A percentile compares a stretch with the other conserved stretches of the same genome.
Conservation (phyloP, 306 rosid genomes). For the Acmispon strigosus region DNA sequence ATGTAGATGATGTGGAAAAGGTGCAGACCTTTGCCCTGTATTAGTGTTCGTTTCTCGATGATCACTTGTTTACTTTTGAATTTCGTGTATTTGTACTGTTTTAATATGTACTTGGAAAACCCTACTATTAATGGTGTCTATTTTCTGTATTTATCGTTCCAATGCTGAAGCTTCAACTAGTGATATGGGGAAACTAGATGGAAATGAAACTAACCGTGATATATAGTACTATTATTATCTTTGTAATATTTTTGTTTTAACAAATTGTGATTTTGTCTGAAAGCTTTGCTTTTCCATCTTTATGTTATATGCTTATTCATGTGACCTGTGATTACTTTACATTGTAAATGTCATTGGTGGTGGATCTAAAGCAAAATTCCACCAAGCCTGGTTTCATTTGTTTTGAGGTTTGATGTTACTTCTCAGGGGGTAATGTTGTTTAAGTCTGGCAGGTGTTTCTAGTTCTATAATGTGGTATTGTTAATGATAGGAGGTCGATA, state of each 20-base stretch:
- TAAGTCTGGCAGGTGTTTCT: not conserved
- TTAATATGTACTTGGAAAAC: not conserved
- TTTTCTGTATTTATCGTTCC: conserved; percentile 7
- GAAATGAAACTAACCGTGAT: not conserved
- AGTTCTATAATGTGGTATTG: not conserved
- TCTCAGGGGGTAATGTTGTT: not conserved
- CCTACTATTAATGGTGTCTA: not conserved
- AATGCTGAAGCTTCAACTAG: not conserved
- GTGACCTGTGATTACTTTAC: not conserved
- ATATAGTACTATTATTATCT: not conserved
- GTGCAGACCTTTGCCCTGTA: conserved; percentile 20
- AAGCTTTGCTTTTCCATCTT: not conserved
- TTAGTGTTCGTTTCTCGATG: conserved; percentile 4
- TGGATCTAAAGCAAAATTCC: not conserved
- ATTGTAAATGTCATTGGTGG: not conserved
- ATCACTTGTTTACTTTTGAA: conserved; percentile 10
- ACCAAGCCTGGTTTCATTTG: not conserved
- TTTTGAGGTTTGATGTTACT: not conserved
- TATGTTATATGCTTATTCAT: not conserved
- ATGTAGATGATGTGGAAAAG: conserved; percentile 4
- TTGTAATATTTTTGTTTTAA: not conserved
- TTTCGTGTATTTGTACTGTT: conserved; percentile 17
- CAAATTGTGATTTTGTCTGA: not conserved
- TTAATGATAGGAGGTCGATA: not conserved
- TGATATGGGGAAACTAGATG: not conserved